A percentile compares a stretch with the other conserved stretches of the same genome.
Evolutionary conservation across 345 rosid genomes (phyloP).

Genomic region (Rhodomyrtus tomentosa): DNA sequence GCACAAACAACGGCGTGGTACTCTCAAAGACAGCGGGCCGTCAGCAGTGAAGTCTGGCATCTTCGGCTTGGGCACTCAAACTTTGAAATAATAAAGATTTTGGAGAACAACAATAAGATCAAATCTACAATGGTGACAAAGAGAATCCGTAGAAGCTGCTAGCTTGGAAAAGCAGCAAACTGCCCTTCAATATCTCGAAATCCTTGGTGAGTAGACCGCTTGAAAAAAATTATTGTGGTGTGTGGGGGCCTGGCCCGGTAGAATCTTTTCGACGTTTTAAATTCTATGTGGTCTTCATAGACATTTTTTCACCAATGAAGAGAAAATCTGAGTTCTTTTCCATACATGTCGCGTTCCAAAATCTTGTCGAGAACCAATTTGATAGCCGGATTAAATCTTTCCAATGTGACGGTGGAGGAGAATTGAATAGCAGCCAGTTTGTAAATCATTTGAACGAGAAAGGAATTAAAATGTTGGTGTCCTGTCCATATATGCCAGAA

Average conservation of each 20-base stretch:
- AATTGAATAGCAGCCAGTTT: background rate
- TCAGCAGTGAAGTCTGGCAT: too few species aligned
- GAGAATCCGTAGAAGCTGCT: background rate
- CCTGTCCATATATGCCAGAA: background rate
- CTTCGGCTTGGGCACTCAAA: background rate
- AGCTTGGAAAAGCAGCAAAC: background rate
- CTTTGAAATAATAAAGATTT: background rate
- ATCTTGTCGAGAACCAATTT: background rate
- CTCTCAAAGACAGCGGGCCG: background rate
- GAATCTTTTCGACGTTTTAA: background rate
- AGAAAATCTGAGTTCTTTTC: background rate
- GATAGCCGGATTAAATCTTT: background rate
- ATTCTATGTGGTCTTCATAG: background rate
- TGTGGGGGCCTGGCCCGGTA: background rate
- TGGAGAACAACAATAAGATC: background rate
- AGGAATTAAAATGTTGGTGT: background rate
- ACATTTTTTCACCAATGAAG: background rate
- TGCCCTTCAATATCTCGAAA: background rate
- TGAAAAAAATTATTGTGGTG: background rate
- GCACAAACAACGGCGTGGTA: background rate
- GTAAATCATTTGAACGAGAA: background rate
- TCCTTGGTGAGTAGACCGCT: background rate
- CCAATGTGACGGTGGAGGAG: background rate
- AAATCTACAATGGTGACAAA: background rate
- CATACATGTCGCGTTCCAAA: background rate